phyloP scores from a whole-genome alignment of 1,139 yeast species.

The Kodamaea suecica region DNA sequence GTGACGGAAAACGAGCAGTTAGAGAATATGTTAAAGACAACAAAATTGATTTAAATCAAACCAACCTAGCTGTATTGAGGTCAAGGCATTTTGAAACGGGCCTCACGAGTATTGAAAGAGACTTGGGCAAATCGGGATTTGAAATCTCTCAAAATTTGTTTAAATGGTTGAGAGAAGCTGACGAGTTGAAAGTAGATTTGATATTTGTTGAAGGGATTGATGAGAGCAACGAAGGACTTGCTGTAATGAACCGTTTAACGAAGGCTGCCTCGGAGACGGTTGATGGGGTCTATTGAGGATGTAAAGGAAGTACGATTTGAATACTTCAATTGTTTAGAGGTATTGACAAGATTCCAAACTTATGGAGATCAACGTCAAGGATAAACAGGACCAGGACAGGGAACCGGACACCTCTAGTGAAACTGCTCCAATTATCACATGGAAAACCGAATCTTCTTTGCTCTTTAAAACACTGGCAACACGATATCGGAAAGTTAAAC shows the following conservation, averaged over 20 bases:
- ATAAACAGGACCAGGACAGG: too few relatives aligned
- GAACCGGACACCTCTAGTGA: too few relatives aligned
- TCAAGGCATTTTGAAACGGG: conserved; percentile 33
- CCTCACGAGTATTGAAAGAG: conserved; percentile 29
- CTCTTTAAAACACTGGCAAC: too few relatives aligned
- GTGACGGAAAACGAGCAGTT: conserved; percentile 39
- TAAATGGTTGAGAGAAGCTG: conserved; percentile 67
- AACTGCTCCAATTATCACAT: too few relatives aligned
- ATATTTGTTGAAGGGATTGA: conserved; percentile 75
- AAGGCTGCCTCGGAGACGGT: conserved; percentile 74
- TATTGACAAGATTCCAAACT: too few relatives aligned
- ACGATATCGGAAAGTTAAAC: too few relatives aligned
- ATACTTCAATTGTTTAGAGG: too few relatives aligned
- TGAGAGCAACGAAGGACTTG: conserved; percentile 77
- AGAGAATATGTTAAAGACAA: conserved; percentile 23
- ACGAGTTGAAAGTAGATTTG: conserved; percentile 56
- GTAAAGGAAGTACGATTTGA: background rate
- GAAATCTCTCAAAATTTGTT: conserved; percentile 76
- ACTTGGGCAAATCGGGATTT: conserved; percentile 55
- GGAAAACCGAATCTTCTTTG: too few relatives aligned
- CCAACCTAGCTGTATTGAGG: conserved; percentile 48
- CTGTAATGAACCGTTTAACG: conserved; percentile 84
- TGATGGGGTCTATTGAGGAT: conserved; percentile 11
- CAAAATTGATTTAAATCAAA: conserved; percentile 7
- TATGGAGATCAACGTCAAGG: too few relatives aligned